Percentiles rank a stretch among this genome's conserved stretches.
phyloP scores from a whole-genome alignment of 2,329 filamentous ascomycete species.

The Aureobasidium sp. region DNA sequence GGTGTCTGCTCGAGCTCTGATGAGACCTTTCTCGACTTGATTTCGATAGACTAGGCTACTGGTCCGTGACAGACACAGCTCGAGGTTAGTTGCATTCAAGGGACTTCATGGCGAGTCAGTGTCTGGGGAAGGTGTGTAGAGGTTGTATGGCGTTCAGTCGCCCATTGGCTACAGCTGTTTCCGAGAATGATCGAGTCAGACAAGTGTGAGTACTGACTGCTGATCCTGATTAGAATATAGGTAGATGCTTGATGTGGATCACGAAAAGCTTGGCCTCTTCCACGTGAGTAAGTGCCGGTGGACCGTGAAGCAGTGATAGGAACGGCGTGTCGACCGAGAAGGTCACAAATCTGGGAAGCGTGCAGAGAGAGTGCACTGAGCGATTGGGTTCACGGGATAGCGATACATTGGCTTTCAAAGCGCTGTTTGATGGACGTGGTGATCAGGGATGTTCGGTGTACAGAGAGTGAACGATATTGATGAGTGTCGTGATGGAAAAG shows the following conservation, averaged over 20 bases:
- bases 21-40: background rate
- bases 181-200: background rate
- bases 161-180: background rate
- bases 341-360: too few relatives aligned
- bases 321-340: background rate
- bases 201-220: background rate
- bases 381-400: background rate
- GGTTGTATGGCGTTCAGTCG: background rate
- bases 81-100: background rate
- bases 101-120: background rate
- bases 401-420: background rate
- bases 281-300: background rate
- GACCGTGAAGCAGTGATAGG: background rate
- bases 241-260: constrained; percentile 1
- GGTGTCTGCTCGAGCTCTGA: background rate
- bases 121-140: background rate
- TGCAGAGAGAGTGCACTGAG: background rate
- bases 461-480: background rate
- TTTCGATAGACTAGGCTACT: background rate
- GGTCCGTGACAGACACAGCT: background rate
- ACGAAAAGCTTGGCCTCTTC: background rate
- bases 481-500: background rate
- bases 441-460: background rate
- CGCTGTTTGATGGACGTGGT: background rate
- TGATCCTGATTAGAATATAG: constrained; percentile 1